phyloP scores from a whole-genome alignment of 2,329 filamentous ascomycete genomes.

The Mollisiaceae sp. region DNA sequence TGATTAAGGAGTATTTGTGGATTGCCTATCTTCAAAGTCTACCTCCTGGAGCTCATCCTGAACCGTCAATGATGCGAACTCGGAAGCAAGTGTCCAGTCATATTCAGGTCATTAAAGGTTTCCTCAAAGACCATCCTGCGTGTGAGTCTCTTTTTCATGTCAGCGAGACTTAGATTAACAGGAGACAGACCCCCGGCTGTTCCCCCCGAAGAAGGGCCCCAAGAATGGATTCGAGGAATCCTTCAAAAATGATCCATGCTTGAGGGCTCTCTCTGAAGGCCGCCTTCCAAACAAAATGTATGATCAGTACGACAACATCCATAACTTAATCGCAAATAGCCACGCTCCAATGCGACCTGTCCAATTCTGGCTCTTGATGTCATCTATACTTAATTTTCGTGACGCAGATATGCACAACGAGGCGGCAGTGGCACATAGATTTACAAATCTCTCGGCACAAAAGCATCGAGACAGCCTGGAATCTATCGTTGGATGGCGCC shows the following conservation, averaged over 20 bases:
- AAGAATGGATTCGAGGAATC: conserved; percentile 61
- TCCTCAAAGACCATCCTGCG: conserved; percentile 65
- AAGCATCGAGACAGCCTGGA: conserved; percentile 48
- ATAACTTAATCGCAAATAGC: conserved; percentile 20
- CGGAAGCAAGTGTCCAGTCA: conserved; percentile 73
- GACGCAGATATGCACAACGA: conserved; percentile 28
- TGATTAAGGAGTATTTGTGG: conserved; percentile 72
- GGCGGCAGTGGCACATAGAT: conserved; percentile 34
- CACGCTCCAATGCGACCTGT: conserved; percentile 32
- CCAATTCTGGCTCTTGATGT: conserved; percentile 39
- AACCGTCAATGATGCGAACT: conserved; percentile 50
- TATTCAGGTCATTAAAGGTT: conserved; percentile 72
- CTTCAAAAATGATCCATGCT: conserved; percentile 69
- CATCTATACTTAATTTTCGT: conserved; percentile 26
- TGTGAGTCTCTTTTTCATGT: conserved; percentile 53
- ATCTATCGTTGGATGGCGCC: conserved; percentile 62
- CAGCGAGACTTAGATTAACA: conserved; percentile 24
- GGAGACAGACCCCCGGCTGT: conserved; percentile 55
- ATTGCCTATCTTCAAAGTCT: conserved; percentile 49
- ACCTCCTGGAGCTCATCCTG: conserved; percentile 52
- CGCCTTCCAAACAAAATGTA: conserved; percentile 34
- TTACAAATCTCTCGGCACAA: conserved; percentile 32
- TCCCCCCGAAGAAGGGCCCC: conserved; percentile 56
- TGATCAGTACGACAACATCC: conserved; percentile 31
- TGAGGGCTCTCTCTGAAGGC: conserved; percentile 61